Conservation (phyloP, 1,284 basidiomycete genomes). For the Coriolopsis trogii region DNA sequence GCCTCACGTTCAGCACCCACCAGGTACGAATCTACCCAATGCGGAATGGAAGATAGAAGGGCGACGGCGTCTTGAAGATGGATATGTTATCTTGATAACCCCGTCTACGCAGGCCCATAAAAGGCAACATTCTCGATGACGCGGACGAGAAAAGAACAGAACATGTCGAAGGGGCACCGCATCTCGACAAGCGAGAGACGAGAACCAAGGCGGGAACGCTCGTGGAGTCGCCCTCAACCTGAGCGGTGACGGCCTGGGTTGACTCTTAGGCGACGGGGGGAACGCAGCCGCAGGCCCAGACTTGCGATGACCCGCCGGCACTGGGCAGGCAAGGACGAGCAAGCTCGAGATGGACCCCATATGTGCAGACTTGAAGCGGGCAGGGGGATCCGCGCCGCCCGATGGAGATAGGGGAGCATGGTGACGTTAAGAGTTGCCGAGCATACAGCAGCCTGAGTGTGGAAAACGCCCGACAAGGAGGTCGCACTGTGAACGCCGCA, state of each 20-base stretch:
- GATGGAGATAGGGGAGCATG: constrained; percentile 5
- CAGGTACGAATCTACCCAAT: too few relatives aligned
- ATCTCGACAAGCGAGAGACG: not conserved
- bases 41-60: too few relatives aligned
- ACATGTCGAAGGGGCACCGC: not conserved
- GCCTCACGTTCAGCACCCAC: too few relatives aligned
- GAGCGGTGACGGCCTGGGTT: not conserved
- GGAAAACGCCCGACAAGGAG: constrained; percentile 7
- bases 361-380: not conserved
- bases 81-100: not conserved
- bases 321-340: not conserved
- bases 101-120: not conserved
- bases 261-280: not conserved
- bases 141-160: not conserved
- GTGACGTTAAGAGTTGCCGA: constrained; percentile 16
- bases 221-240: not conserved
- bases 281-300: not conserved
- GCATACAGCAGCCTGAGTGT: constrained; percentile 5
- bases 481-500: not conserved
- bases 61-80: too few relatives aligned
- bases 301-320: too few relatives aligned
- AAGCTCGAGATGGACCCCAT: not conserved
- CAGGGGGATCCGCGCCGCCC: constrained; percentile 11
- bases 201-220: too few relatives aligned
- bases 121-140: not conserved